These are phyloP conservation scores for Nemania sp. DNA, from an alignment of 2,329 filamentous ascomycete species.

Conservation along the genomic window DNA sequence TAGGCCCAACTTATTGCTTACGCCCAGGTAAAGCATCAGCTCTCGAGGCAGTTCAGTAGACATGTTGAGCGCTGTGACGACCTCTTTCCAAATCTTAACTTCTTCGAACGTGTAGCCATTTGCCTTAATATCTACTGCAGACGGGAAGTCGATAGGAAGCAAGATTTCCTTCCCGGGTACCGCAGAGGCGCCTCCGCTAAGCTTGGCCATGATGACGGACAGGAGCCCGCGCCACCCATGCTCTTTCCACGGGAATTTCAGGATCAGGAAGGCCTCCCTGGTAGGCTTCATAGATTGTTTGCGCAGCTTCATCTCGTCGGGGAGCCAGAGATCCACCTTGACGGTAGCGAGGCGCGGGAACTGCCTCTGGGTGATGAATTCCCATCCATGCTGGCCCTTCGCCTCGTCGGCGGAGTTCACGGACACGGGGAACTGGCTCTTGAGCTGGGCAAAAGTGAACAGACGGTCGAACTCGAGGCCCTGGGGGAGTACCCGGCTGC, in stretches of 20 bases:
- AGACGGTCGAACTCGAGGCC: conserved; percentile 85
- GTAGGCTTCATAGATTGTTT: conserved; percentile 63
- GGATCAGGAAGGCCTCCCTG: conserved; percentile 70
- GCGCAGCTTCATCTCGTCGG: conserved; percentile 68
- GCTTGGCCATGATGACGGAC: conserved; percentile 62
- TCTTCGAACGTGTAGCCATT: conserved; percentile 70
- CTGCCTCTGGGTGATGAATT: conserved; percentile 77
- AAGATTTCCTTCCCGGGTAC: conserved; percentile 73
- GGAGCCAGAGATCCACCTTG: conserved; percentile 74
- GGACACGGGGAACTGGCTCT: conserved; percentile 60
- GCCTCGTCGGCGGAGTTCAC: conserved; percentile 51
- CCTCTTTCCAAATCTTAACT: conserved; percentile 75
- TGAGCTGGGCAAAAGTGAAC: conserved; percentile 82
- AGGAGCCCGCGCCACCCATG: conserved; percentile 61
- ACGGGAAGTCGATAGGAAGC: conserved; percentile 73
- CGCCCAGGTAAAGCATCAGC: conserved; percentile 73
- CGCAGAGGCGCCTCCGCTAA: conserved; percentile 61
- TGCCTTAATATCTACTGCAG: conserved; percentile 65
- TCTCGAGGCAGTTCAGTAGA: conserved; percentile 69
- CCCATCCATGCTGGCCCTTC: conserved; percentile 68
- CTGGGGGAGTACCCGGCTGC: conserved; percentile 71
- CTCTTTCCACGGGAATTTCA: conserved; percentile 73
- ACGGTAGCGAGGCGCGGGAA: conserved; percentile 79
- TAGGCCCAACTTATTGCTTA: conserved; percentile 73
- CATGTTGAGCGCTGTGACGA: conserved; percentile 67